Evolutionary conservation across 2,329 filamentous ascomycete genomes (phyloP).

Genomic region (Venturia nashicola): DNA sequence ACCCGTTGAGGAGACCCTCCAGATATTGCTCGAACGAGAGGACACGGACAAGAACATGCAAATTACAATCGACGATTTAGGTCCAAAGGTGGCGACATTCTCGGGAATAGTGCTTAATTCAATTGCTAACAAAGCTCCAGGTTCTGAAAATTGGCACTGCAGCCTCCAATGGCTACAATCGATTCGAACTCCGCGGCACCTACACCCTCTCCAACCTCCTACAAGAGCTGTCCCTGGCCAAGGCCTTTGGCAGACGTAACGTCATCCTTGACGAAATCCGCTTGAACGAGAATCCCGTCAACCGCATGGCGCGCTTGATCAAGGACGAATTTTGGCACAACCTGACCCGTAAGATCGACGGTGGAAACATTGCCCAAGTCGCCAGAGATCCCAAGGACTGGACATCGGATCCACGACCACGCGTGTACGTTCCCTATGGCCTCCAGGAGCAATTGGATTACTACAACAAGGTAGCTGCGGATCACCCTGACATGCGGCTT

Average conservation of each 20-base stretch:
- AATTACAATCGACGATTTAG: slow-evolving; percentile 92
- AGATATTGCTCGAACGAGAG: slow-evolving; percentile 69
- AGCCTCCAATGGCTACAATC: slow-evolving; percentile 73
- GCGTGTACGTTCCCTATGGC: slow-evolving; percentile 79
- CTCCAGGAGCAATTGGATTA: slow-evolving; percentile 83
- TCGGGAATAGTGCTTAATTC: slow-evolving; percentile 4
- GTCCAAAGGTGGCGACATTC: slow-evolving; percentile 59
- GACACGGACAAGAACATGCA: slow-evolving; percentile 92
- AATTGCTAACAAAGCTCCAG: slow-evolving; percentile 30
- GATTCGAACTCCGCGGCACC: slow-evolving; percentile 83
- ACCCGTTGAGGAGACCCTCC: slow-evolving; percentile 71
- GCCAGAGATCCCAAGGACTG: slow-evolving; percentile 90
- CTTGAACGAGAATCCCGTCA: slow-evolving; percentile 89
- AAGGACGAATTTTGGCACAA: slow-evolving; percentile 87
- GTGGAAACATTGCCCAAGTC: slow-evolving; percentile 72
- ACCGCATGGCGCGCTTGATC: slow-evolving; percentile 75
- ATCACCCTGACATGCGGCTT: slow-evolving; percentile 70
- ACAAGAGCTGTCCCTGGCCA: slow-evolving; percentile 85
- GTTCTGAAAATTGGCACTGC: slow-evolving; percentile 75
- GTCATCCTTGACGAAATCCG: slow-evolving; percentile 86
- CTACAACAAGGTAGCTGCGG: slow-evolving; percentile 67
- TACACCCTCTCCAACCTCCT: slow-evolving; percentile 96
- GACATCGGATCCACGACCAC: slow-evolving; percentile 76
- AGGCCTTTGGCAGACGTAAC: slow-evolving; percentile 78
- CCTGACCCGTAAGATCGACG: slow-evolving; percentile 81